Conservation (phyloP, 768 basidiomycete genomes). For the Boletus edulis region DNA sequence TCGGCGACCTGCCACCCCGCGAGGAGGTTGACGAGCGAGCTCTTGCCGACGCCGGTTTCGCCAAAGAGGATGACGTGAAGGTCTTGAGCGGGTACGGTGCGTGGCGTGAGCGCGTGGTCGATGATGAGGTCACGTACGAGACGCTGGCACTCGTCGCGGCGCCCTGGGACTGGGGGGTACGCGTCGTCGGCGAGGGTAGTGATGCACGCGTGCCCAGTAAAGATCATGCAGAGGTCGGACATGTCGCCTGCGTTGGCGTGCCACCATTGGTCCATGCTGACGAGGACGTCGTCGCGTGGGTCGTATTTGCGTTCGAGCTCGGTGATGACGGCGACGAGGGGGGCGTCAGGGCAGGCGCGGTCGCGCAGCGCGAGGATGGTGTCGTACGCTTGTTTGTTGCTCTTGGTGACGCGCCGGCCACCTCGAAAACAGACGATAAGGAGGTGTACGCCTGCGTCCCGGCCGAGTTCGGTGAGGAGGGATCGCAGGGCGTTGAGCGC, state of each 20-base stretch:
- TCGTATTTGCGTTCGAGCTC: conserved; percentile 16
- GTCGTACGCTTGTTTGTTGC: conserved; percentile 22
- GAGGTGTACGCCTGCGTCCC: conserved; percentile 16
- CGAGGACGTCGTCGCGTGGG: conserved; percentile 3
- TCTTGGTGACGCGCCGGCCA: conserved; percentile 16
- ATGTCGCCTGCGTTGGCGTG: conserved; percentile 8
- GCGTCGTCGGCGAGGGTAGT: conserved; percentile 22
- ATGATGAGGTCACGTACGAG: conserved; percentile 24
- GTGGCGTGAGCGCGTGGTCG: conserved; percentile 22
- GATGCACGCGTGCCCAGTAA: conserved; percentile 22
- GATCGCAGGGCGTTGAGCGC: conserved; percentile 20
- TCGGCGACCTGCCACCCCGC: conserved; percentile 28
- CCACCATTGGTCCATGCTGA: conserved; percentile 25
- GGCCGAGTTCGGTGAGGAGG: conserved; percentile 22
- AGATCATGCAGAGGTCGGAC: conserved; percentile 9
- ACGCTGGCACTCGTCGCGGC: conserved; percentile 22
- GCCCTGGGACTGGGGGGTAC: conserved; percentile 13
- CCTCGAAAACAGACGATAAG: conserved; percentile 20
- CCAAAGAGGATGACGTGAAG: conserved; percentile 40
- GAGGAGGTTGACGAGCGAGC: conserved; percentile 39
- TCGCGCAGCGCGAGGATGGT: conserved; percentile 16
- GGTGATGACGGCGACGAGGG: conserved; percentile 19
- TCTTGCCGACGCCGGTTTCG: conserved; percentile 36
- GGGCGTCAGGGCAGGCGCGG: conserved; percentile 14
- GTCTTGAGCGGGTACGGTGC: conserved; percentile 15